These are phyloP conservation scores for Pyrrhoderma lamaoense DNA, from an alignment of 1,284 basidiomycete species.

Conservation along the genomic window DNA sequence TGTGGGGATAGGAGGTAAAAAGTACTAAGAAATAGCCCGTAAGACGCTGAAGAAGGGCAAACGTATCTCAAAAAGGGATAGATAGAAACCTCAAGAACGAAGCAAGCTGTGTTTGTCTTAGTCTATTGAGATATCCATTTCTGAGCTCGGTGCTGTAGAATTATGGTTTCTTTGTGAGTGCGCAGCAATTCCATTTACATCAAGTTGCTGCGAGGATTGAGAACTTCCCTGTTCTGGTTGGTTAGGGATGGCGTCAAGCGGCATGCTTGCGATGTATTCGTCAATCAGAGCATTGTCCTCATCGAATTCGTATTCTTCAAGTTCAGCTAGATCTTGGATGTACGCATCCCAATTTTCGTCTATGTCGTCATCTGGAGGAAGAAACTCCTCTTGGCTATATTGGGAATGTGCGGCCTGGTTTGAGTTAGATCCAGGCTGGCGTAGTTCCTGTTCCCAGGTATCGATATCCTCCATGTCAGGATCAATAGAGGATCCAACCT, in stretches of 20 bases:
- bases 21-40: no score
- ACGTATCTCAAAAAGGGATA: no score
- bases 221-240: no score
- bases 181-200: no score
- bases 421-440: not conserved
- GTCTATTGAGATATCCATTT: no score
- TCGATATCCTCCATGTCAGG: constrained; percentile 56
- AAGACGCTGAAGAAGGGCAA: no score
- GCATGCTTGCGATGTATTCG: constrained; percentile 11
- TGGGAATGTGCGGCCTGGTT: not conserved
- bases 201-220: no score
- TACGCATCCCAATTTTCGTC: constrained; percentile 1
- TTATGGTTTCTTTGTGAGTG: no score
- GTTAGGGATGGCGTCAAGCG: not conserved
- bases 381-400: constrained; percentile 4
- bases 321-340: constrained; percentile 3
- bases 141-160: no score
- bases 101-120: no score
- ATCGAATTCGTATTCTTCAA: constrained; percentile 11
- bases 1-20: no score
- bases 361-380: constrained; percentile 8
- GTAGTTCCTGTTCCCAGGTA: constrained; percentile 50
- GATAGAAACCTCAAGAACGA: no score
- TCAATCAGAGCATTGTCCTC: constrained; percentile 9
- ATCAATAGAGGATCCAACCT: constrained; percentile 68